Evolutionary conservation across 345 rosid genomes (phyloP).

Genomic region (Excoecaria agallocha): DNA sequence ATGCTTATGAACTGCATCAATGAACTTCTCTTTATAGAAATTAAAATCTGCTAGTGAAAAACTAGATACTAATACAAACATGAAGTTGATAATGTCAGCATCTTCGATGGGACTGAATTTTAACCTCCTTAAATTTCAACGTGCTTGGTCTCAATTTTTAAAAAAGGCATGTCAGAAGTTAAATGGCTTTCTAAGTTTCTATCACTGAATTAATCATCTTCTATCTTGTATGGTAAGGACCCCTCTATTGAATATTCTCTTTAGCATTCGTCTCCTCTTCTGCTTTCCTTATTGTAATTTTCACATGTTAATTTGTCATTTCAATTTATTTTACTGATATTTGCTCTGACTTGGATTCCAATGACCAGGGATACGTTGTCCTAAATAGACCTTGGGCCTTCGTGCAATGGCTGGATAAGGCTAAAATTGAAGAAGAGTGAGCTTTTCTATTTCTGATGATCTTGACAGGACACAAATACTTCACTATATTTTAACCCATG

Average conservation of each 20-base stretch:
- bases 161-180: background rate
- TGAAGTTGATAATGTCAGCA: background rate
- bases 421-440: constrained; percentile 89
- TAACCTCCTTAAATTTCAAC: constrained; percentile 2
- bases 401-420: constrained; percentile 89
- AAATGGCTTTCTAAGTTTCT: background rate
- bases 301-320: background rate
- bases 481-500: background rate
- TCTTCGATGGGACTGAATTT: background rate
- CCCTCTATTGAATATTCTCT: background rate
- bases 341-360: background rate
- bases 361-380: constrained; percentile 79
- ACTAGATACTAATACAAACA: too few relatives aligned
- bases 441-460: constrained; percentile 18
- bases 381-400: constrained; percentile 98
- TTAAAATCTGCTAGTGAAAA: too few relatives aligned
- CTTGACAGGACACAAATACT: background rate
- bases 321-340: background rate
- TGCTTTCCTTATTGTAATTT: background rate
- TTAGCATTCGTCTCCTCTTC: background rate
- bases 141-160: background rate
- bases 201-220: background rate
- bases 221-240: background rate
- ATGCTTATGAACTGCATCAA: background rate
- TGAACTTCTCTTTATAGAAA: too few relatives aligned